Conservation (phyloP, 2,329 filamentous ascomycete genomes). For the Incumbomyces lentus region DNA sequence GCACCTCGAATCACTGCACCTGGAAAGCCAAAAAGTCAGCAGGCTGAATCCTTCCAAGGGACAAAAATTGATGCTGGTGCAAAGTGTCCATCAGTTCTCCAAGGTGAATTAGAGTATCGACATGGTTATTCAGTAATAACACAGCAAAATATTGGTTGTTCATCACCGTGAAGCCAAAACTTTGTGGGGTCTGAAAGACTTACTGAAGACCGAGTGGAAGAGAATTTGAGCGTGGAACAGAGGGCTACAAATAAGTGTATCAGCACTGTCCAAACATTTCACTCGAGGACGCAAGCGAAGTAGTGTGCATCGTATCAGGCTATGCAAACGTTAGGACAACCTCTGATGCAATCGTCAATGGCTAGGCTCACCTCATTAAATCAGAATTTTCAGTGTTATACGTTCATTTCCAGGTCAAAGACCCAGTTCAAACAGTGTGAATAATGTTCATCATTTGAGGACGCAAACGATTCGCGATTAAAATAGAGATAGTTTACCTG, state of each 20-base stretch:
- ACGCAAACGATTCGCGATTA: conserved; percentile 25
- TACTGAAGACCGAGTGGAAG: neutral
- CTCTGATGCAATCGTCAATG: neutral
- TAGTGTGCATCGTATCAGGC: conserved; percentile 27
- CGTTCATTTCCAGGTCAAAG: conserved; percentile 46
- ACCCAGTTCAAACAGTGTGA: conserved; percentile 59
- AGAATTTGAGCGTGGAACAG: conserved; percentile 4
- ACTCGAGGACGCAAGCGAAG: too few species aligned
- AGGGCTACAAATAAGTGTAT: conserved; percentile 6
- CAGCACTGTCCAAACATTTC: conserved; percentile 6
- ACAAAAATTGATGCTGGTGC: neutral
- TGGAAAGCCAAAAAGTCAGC: too few species aligned
- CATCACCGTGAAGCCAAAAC: conserved; percentile 38
- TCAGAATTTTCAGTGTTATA: conserved; percentile 57
- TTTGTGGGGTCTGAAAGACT: conserved; percentile 11
- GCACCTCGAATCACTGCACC: too few species aligned
- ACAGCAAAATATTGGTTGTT: conserved; percentile 51
- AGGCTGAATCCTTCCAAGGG: too few species aligned
- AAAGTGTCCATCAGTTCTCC: conserved; percentile 47
- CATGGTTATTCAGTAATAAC: conserved; percentile 53
- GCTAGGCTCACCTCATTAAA: conserved; percentile 51
- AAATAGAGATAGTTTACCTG: conserved; percentile 25
- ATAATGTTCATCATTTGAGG: conserved; percentile 56
- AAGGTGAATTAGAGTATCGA: conserved; percentile 52
- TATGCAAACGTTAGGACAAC: conserved; percentile 15